Conservation (phyloP, 768 basidiomycete genomes). For the Sistotremastrum niveocremeum region DNA sequence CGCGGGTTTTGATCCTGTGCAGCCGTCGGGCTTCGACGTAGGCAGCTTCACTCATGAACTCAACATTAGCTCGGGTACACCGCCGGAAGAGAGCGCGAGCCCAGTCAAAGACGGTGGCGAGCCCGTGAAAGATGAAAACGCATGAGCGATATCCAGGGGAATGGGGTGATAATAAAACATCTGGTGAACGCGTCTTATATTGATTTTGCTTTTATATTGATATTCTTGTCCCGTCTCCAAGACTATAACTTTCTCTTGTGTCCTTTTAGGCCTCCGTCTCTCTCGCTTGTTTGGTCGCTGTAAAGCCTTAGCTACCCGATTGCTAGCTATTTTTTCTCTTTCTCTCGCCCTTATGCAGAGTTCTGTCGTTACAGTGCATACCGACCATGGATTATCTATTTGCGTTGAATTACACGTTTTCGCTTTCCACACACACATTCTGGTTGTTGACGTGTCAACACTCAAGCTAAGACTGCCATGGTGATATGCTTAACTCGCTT, state of each 20-base stretch:
- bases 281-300: constrained; percentile 24
- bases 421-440: neutral
- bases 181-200: constrained; percentile 15
- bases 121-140: constrained; percentile 46
- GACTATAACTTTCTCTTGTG: constrained; percentile 4
- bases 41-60: constrained; percentile 56
- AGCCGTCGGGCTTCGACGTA: constrained; percentile 45
- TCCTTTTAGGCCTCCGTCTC: constrained; percentile 14
- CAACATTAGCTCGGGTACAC: constrained; percentile 36
- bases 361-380: neutral
- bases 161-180: constrained; percentile 13
- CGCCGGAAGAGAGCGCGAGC: constrained; percentile 39
- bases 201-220: constrained; percentile 8
- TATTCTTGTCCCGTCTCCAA: neutral
- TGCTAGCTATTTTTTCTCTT: neutral
- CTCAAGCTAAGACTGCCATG: too few species aligned
- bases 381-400: too few species aligned
- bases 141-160: neutral
- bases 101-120: constrained; percentile 21
- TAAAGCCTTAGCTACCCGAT: neutral
- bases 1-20: constrained; percentile 28
- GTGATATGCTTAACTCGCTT: too few species aligned
- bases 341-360: neutral
- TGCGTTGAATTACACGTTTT: neutral
- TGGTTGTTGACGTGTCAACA: too few species aligned